Evolutionary conservation across 1,139 yeast genomes (phyloP).

Genomic region (Zygosaccharomyces pseudobailii): DNA sequence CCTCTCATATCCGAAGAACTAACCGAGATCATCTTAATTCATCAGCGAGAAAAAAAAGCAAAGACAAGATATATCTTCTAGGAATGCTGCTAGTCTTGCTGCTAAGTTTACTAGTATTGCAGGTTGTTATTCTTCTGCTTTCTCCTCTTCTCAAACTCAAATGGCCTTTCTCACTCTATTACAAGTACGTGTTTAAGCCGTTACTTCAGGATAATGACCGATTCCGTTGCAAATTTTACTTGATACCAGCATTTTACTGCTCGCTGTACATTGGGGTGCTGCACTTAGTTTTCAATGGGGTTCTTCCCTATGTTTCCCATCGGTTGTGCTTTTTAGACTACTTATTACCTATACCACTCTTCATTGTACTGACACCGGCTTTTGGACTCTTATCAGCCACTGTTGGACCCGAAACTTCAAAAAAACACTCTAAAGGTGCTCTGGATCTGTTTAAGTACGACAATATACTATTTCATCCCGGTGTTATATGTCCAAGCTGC

Average conservation of each 20-base stretch:
- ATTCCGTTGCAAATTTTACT: slow-evolving; percentile 27
- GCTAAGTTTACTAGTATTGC: slow-evolving; percentile 9
- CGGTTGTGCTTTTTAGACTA: slow-evolving; percentile 19
- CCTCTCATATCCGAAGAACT: neutral
- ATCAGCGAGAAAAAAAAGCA: neutral
- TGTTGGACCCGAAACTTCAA: slow-evolving; percentile 18
- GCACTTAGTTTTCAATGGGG: slow-evolving; percentile 15
- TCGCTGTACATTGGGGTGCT: slow-evolving; percentile 22
- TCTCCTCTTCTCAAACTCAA: slow-evolving; percentile 25
- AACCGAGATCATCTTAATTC: neutral
- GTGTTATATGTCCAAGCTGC: slow-evolving; percentile 50
- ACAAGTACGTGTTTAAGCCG: slow-evolving; percentile 24
- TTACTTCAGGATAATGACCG: slow-evolving; percentile 22
- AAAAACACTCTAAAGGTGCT: slow-evolving; percentile 3
- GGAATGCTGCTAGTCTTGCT: neutral
- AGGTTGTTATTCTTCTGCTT: slow-evolving; percentile 23
- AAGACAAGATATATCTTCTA: neutral
- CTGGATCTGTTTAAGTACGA: slow-evolving; percentile 43
- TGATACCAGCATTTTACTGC: slow-evolving; percentile 28
- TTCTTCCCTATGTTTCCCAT: slow-evolving; percentile 13
- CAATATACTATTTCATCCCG: slow-evolving; percentile 52
- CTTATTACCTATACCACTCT: slow-evolving; percentile 19
- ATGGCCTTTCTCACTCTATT: slow-evolving; percentile 25
- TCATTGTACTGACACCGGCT: slow-evolving; percentile 16
- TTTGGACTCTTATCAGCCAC: slow-evolving; percentile 22